Evolutionary conservation across 164 flowering plant genomes (phyloP), one percentile per base, ranked within the genome.

Genomic region (Nymphaea thermarum): DNA sequence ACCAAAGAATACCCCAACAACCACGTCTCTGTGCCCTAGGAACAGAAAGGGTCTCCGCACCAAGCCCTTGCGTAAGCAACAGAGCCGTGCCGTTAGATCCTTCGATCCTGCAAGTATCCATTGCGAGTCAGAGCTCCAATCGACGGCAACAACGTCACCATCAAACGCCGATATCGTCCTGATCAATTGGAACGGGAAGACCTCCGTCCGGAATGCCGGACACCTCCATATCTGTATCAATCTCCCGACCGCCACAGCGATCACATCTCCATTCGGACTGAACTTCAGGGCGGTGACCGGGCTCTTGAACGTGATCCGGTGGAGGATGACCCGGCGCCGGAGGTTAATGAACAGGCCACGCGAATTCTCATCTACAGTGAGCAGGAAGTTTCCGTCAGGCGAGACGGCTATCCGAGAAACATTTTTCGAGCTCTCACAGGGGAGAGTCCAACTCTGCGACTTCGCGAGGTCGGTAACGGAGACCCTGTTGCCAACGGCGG

Each of bases 401-500:
- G 98, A 92, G 65, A 81, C 90, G 43, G 96, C 94, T 68, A 95
- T 68, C 47, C 84, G 88, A 64, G 83, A 70, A 67, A 95, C 81
- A 72, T 90, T 89, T 70, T 92, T 71, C 44, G 96, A 86, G 42
- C 82, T 73, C 63, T 92, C 88, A 67, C 75, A 76, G 12, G 99
- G 99, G 3, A 90, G 79, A 14, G 99, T 92, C 47, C 70, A 3
- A 43, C 96, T 85, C 63, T 86, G 77, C 61, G 91, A 87, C 62
- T 89, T 85, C 60, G 80, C 62, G 64, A 90, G 87, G 80, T 95
- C 96, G 60, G 96, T 92, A 77, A 90, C 76, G 74, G 96, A 81
- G 75, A 95, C 67, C 0, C 98, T 87, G 77, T 92, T 95, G 15
- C 96, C 96, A 69, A 92, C 82, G 3, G 99, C 91, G 1, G 97